Percentiles rank a stretch among this genome's conserved stretches.
Conservation (phyloP, 495 filamentous ascomycete genomes). For the Neurospora sp. region DNA sequence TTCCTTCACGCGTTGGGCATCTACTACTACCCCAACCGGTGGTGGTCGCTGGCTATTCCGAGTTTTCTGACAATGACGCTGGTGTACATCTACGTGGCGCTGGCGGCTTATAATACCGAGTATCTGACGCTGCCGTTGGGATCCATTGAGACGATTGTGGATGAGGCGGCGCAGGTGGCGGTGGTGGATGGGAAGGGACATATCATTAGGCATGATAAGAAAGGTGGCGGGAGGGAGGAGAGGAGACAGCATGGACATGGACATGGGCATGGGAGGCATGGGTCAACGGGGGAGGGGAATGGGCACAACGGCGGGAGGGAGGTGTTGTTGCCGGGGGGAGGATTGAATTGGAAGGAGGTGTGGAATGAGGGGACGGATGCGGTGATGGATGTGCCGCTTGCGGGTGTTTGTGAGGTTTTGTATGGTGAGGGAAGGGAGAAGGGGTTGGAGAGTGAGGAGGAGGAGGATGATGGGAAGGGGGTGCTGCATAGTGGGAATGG, state of each 20-base stretch:
- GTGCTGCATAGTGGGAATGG: background rate
- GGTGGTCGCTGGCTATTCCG: slow-evolving; percentile 92
- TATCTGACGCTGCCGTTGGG: slow-evolving; percentile 74
- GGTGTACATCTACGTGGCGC: slow-evolving; percentile 87
- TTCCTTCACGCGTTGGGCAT: slow-evolving; percentile 90
- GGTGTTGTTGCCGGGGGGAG: slow-evolving; percentile 16
- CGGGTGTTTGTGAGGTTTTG: slow-evolving; percentile 90
- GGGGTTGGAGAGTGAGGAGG: slow-evolving; percentile 9
- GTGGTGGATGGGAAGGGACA: slow-evolving; percentile 64
- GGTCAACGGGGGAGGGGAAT: slow-evolving; percentile 1
- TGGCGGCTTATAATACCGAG: slow-evolving; percentile 84
- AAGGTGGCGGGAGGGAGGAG: slow-evolving; percentile 32
- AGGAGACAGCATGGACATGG: slow-evolving; percentile 29
- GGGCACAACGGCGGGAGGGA: background rate
- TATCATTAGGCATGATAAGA: slow-evolving; percentile 26
- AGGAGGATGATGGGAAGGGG: slow-evolving; percentile 2
- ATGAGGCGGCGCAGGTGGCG: slow-evolving; percentile 79
- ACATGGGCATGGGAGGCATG: slow-evolving; percentile 17
- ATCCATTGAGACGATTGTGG: slow-evolving; percentile 82
- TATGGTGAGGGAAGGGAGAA: slow-evolving; percentile 49
- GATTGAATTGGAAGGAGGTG: slow-evolving; percentile 61
- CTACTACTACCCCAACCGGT: slow-evolving; percentile 92
- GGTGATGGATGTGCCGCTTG: slow-evolving; percentile 93
- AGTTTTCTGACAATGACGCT: slow-evolving; percentile 81
- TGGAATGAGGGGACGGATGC: slow-evolving; percentile 95